phyloP scores from a whole-genome alignment of 2,329 filamentous ascomycete species.

The Scytalidium lignicola region DNA sequence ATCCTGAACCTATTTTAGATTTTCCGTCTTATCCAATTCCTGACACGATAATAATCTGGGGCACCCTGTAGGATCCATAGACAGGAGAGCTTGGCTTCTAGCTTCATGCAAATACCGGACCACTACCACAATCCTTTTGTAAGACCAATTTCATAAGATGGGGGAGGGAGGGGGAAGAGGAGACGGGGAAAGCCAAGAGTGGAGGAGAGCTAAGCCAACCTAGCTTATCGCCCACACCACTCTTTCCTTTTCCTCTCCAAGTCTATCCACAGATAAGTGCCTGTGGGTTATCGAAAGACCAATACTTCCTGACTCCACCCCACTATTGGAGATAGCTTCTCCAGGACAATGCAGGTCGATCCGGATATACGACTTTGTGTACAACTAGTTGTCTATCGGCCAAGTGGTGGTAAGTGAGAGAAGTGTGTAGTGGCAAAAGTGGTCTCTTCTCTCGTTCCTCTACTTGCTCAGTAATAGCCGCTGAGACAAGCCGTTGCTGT shows the following conservation, averaged over 20 bases:
- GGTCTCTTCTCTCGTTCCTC: too few relatives aligned
- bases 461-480: background rate
- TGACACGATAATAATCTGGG: background rate
- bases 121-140: background rate
- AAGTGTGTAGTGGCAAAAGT: too few relatives aligned
- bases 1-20: background rate
- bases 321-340: too few relatives aligned
- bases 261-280: too few relatives aligned
- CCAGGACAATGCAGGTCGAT: too few relatives aligned
- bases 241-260: too few relatives aligned
- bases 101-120: background rate
- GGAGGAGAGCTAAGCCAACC: constrained; percentile 3
- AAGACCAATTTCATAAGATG: background rate
- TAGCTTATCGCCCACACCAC: constrained; percentile 1
- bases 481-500: background rate
- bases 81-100: background rate
- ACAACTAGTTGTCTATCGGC: too few relatives aligned
- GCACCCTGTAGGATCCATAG: background rate
- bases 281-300: too few relatives aligned
- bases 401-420: too few relatives aligned
- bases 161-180: background rate
- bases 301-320: too few relatives aligned
- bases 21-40: background rate
- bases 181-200: constrained; percentile 4
- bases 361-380: too few relatives aligned